Evolutionary conservation across 257 asterid species (phyloP), one percentile per base, ranked within the genome.

Genomic region (Solanum infundibuliforme): DNA sequence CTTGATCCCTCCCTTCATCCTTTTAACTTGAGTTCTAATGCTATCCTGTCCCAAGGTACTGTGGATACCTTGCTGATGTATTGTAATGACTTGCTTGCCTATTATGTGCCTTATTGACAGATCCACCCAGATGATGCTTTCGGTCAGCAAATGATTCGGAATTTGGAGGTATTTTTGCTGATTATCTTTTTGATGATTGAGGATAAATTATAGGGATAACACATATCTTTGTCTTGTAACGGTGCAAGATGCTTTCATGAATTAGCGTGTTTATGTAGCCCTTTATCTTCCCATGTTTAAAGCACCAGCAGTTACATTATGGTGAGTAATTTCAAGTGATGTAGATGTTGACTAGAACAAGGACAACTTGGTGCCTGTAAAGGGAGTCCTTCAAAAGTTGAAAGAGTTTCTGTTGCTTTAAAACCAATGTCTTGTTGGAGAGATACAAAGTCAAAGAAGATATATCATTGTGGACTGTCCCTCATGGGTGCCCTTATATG

Each of bases 41-140:
- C 72, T 77, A 25, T 66, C 27, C 29, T 12, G 84, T 87, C 13
- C 36, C 20, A 75, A 31, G 41, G 62, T 69, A 82, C 41, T 39
- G 65, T 77, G 83, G 65, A 72, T 84, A 38, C 25, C 62, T 84
- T 86, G 62, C 23, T 75, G 66, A 58, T 76, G 31, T 25, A 43
- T 29, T 86, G 31, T 72, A 20, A 25, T 29, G 74, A 39, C 55
- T 72, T 77, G 23, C 43, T 85, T 86, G 29, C 89, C 18, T 68
- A 6, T 12, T 34, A 48, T 55, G 86, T 48, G 77, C 87, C 76
- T 77, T 73, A 87, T 84, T 73, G 41, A 87, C 91, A 97, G 99
- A 97, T 97, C 90, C 99, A 79, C 91, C 99, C 99, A 31, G 93
- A 97, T 86, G 99, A 97, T 91, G 99, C 99, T 52, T 97, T 97